phyloP scores from a whole-genome alignment of 2,329 filamentous ascomycete genomes.

The Ophiostoma sp. region DNA sequence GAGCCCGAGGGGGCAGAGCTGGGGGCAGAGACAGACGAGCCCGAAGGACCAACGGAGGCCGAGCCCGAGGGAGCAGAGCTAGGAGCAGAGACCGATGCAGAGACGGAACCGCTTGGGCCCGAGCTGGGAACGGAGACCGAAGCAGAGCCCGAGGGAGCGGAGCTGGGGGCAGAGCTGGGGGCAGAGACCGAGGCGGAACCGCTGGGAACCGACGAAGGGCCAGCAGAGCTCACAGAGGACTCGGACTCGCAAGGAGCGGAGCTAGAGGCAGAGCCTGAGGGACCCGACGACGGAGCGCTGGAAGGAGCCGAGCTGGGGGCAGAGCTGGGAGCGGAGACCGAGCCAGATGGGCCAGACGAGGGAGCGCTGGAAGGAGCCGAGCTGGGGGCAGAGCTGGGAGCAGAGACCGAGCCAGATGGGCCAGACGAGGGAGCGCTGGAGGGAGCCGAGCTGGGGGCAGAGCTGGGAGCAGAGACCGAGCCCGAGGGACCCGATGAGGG shows the following conservation, averaged over 20 bases:
- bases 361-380: neutral
- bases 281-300: neutral
- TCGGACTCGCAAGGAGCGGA: neutral
- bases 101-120: neutral
- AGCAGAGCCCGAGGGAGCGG: neutral
- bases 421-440: neutral
- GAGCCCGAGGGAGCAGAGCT: conserved; percentile 2
- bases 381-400: neutral
- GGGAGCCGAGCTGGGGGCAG: conserved; percentile 27
- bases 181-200: neutral
- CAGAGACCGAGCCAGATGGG: neutral
- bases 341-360: neutral
- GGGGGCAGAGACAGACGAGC: neutral
- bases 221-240: neutral
- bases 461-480: neutral
- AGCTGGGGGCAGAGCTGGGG: conserved; percentile 24
- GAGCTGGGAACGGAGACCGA: neutral
- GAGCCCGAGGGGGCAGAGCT: neutral
- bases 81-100: neutral
- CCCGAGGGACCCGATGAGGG: conserved; percentile 9
- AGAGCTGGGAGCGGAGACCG: neutral
- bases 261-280: neutral
- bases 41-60: neutral
- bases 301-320: neutral
- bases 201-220: conserved; percentile 10